A percentile compares a stretch with the other conserved stretches of the same genome.
These are phyloP conservation scores for Aphanomyces cochlioides DNA, from an alignment of 352 stramenopile species.

Conservation along the genomic window DNA sequence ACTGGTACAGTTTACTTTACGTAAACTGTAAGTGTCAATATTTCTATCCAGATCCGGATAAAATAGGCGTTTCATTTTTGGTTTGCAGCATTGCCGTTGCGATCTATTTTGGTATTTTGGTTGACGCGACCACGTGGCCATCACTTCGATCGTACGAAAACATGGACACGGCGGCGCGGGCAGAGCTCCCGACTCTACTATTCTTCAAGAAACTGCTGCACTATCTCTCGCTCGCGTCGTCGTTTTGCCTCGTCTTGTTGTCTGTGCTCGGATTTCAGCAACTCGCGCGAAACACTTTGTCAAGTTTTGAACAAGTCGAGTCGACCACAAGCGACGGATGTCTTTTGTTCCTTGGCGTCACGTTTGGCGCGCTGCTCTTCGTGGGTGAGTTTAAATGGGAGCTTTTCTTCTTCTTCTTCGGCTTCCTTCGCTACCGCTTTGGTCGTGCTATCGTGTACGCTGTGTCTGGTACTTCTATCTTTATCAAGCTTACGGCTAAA, in stretches of 20 bases:
- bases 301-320: conserved; percentile 36
- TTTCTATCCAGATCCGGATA: background rate
- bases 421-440: conserved; percentile 71
- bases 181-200: background rate
- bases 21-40: too few relatives aligned
- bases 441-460: conserved; percentile 52
- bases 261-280: conserved; percentile 22
- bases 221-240: conserved; percentile 14
- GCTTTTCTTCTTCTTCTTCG: conserved; percentile 76
- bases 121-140: background rate
- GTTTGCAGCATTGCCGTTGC: too few relatives aligned
- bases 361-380: conserved; percentile 55
- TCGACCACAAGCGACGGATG: conserved; percentile 60
- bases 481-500: background rate
- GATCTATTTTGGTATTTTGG: too few relatives aligned
- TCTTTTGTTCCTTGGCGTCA: conserved; percentile 65
- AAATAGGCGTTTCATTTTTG: background rate
- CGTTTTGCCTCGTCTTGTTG: conserved; percentile 23
- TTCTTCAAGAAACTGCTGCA: conserved; percentile 20
- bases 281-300: background rate
- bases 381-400: conserved; percentile 61
- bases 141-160: conserved; percentile 8
- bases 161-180: conserved; percentile 7
- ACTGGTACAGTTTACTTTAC: too few relatives aligned
- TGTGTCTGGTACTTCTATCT: conserved; percentile 39